Percentiles rank a stretch among this genome's conserved stretches.
These are phyloP conservation scores for Fusarium tupiense DNA, from an alignment of 2,329 filamentous ascomycete species.

Conservation along the genomic window DNA sequence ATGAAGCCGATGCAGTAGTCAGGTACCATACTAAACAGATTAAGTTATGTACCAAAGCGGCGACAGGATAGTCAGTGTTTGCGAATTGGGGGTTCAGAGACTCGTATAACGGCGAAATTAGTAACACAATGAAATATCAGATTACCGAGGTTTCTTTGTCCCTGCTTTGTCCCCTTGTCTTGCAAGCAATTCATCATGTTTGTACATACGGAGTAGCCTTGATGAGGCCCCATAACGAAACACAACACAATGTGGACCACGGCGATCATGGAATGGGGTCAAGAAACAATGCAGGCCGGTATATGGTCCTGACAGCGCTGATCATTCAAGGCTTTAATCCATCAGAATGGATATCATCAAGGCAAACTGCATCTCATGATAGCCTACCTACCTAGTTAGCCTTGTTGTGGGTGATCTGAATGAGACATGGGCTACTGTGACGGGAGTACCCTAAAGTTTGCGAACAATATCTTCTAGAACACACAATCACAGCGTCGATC, in stretches of 20 bases:
- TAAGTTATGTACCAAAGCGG: neutral
- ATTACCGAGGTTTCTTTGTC: neutral
- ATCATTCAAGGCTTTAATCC: slow-evolving; percentile 10
- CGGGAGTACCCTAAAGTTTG: neutral
- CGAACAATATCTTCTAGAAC: neutral
- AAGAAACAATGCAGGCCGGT: slow-evolving; percentile 6
- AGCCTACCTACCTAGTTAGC: neutral
- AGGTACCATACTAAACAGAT: neutral
- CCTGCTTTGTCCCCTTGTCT: neutral
- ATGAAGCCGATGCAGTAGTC: neutral
- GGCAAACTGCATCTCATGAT: neutral
- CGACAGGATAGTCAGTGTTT: neutral
- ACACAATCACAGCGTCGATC: neutral
- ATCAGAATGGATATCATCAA: neutral
- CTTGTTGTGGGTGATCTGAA: neutral
- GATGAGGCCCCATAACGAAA: neutral
- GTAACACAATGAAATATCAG: neutral
- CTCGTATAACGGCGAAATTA: neutral
- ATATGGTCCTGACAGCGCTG: slow-evolving; percentile 18
- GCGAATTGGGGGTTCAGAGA: neutral
- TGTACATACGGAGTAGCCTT: too few relatives aligned
- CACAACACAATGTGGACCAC: slow-evolving; percentile 15
- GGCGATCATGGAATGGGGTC: slow-evolving; percentile 27
- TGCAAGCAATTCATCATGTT: neutral
- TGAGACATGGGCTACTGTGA: neutral